Percentiles rank a stretch among this genome's conserved stretches.
Evolutionary conservation across 2,329 filamentous ascomycete genomes (phyloP).

Genomic region (Neurospora crassa): DNA sequence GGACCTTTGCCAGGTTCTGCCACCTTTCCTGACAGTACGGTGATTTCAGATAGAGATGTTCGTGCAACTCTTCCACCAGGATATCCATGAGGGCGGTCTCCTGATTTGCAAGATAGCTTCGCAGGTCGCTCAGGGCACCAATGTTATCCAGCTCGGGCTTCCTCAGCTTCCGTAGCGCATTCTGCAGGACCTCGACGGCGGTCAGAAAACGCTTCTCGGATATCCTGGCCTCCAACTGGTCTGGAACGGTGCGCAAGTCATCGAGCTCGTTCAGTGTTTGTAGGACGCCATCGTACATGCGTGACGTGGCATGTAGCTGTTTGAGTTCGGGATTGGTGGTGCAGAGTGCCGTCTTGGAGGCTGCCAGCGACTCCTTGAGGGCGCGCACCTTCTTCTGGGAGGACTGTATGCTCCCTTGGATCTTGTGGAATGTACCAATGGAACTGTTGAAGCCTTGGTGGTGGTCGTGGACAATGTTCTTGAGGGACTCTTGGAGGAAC

Average conservation of each 20-base stretch:
- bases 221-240: constrained; percentile 87
- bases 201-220: constrained; percentile 92
- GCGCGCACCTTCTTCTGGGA: constrained; percentile 78
- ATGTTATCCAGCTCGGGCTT: constrained; percentile 88
- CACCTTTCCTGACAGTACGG: constrained; percentile 95
- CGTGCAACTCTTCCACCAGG: constrained; percentile 91
- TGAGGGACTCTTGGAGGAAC: constrained; percentile 86
- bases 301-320: constrained; percentile 77
- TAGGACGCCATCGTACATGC: constrained; percentile 83
- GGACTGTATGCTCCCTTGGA: constrained; percentile 82
- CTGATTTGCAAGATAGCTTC: constrained; percentile 84
- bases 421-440: constrained; percentile 98
- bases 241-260: constrained; percentile 78
- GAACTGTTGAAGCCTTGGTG: constrained; percentile 99
- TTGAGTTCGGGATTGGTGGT: constrained; percentile 84
- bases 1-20: constrained; percentile 68
- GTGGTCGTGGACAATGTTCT: constrained; percentile 94
- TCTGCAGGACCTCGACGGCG: constrained; percentile 85
- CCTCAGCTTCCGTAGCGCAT: constrained; percentile 71
- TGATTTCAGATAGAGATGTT: constrained; percentile 94
- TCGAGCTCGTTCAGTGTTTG: constrained; percentile 78
- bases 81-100: constrained; percentile 90
- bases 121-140: constrained; percentile 75
- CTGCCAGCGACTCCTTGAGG: constrained; percentile 73
- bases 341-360: constrained; percentile 72